These are phyloP conservation scores for Monosporascus ibericus DNA, from an alignment of 2,329 filamentous ascomycete species.

Conservation along the genomic window DNA sequence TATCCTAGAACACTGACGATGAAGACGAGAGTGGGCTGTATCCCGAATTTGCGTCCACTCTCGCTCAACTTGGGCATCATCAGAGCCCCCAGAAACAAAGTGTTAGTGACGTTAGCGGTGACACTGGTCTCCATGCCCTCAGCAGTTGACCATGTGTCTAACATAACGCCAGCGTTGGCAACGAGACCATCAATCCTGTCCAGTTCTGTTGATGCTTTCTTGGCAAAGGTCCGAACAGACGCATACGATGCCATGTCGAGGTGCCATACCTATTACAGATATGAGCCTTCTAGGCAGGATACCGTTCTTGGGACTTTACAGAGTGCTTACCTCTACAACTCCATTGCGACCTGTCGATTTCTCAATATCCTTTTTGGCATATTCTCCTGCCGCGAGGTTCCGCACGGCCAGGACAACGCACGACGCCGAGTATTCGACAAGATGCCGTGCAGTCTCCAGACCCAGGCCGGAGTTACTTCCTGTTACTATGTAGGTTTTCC, in stretches of 20 bases:
- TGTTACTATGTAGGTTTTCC: constrained; percentile 4
- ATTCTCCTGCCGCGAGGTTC: constrained; percentile 3
- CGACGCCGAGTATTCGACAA: background rate
- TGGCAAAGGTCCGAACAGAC: constrained; percentile 1
- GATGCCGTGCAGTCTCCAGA: constrained; percentile 1
- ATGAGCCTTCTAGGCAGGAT: background rate
- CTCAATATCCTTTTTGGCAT: constrained; percentile 3
- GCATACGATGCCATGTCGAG: constrained; percentile 1
- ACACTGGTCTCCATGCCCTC: no score
- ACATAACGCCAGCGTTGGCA: background rate
- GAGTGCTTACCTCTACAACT: constrained; percentile 1
- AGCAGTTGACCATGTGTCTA: no score
- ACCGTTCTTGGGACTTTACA: no score
- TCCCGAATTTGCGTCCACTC: no score
- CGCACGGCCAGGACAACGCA: constrained; percentile 3
- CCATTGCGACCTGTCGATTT: constrained; percentile 2
- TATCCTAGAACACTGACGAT: constrained; percentile 6
- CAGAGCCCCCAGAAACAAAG: no score
- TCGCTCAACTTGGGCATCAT: no score
- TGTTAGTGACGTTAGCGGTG: no score
- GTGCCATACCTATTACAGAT: constrained; percentile 1
- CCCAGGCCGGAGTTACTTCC: constrained; percentile 1
- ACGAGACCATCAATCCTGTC: constrained; percentile 3
- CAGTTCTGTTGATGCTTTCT: constrained; percentile 2
- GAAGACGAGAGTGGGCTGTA: constrained; percentile 1